Conservation (phyloP, 2,329 filamentous ascomycete genomes). For the Colletotrichum tanaceti region DNA sequence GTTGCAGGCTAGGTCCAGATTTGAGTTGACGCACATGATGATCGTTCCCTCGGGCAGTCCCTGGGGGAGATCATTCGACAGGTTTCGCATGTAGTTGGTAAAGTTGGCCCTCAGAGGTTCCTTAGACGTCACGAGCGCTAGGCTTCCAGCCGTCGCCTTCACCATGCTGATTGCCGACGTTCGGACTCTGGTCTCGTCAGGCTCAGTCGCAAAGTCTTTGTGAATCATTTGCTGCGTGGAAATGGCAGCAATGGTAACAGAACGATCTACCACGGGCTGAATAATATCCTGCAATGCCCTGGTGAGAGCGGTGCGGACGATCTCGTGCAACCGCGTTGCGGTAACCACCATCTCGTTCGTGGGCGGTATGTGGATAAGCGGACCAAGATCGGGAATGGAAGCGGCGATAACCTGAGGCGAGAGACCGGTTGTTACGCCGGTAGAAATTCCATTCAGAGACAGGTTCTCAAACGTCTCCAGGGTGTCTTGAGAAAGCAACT, state of each 20-base stretch:
- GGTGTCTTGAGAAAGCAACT: constrained; percentile 72
- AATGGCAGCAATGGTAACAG: constrained; percentile 97
- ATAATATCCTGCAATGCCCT: constrained; percentile 96
- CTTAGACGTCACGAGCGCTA: constrained; percentile 97
- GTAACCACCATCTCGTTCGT: constrained; percentile 83
- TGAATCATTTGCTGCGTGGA: constrained; percentile 94
- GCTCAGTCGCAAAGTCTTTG: constrained; percentile 96
- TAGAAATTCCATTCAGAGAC: constrained; percentile 78
- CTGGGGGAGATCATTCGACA: constrained; percentile 77
- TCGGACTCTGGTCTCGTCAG: constrained; percentile 87
- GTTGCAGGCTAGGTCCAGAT: constrained; percentile 90
- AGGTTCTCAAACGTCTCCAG: constrained; percentile 87
- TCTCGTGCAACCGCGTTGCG: constrained; percentile 74
- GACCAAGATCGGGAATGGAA: constrained; percentile 84
- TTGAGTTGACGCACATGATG: constrained; percentile 98
- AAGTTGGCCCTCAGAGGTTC: constrained; percentile 97
- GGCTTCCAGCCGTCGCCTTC: constrained; percentile 90
- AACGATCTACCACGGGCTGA: constrained; percentile 95
- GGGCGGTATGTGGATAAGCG: constrained; percentile 82
- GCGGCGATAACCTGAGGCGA: constrained; percentile 82
- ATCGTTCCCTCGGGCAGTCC: constrained; percentile 94
- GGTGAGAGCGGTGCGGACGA: constrained; percentile 87
- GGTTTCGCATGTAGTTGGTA: constrained; percentile 89
- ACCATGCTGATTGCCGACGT: constrained; percentile 93
- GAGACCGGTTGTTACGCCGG: constrained; percentile 76